Conservation (phyloP, 805 yeast species). For the Ogataea siamensis region DNA sequence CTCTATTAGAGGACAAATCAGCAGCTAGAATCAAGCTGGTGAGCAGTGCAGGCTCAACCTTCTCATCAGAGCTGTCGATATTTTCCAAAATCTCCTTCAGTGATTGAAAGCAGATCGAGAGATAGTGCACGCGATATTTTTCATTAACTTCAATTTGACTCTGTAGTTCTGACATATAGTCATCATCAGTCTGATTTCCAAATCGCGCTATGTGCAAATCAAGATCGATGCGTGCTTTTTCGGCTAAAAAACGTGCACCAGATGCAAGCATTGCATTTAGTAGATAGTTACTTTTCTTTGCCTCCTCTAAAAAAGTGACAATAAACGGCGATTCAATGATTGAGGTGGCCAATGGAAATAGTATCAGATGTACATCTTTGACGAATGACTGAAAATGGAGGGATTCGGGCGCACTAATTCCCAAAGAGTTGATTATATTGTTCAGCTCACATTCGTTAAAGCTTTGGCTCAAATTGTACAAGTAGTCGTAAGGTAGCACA, state of each 20-base stretch:
- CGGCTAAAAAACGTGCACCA: conserved; percentile 53
- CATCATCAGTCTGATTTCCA: conserved; percentile 6
- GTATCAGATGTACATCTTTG: conserved; percentile 28
- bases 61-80: conserved; percentile 37
- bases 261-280: conserved; percentile 68
- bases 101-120: conserved; percentile 61
- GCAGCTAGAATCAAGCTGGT: conserved; percentile 64
- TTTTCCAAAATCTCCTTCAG: conserved; percentile 47
- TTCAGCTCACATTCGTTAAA: conserved; percentile 17
- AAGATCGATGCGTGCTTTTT: conserved; percentile 26
- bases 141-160: conserved; percentile 40
- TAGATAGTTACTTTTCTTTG: conserved; percentile 50
- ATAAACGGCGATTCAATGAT: conserved; percentile 31
- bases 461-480: conserved; percentile 20
- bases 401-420: conserved; percentile 22
- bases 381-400: conserved; percentile 30
- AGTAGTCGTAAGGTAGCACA: conserved; percentile 22
- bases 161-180: conserved; percentile 14
- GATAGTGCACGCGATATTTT: conserved; percentile 55
- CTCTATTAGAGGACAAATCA: conserved; percentile 53
- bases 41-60: conserved; percentile 62
- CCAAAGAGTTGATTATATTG: conserved; percentile 21
- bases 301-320: conserved; percentile 24
- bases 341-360: conserved; percentile 30
- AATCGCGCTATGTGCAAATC: conserved; percentile 11